Evolutionary conservation across 2,329 filamentous ascomycete species (phyloP), one percentile per base, ranked within the genome.

Genomic region (Fusarium longipes): DNA sequence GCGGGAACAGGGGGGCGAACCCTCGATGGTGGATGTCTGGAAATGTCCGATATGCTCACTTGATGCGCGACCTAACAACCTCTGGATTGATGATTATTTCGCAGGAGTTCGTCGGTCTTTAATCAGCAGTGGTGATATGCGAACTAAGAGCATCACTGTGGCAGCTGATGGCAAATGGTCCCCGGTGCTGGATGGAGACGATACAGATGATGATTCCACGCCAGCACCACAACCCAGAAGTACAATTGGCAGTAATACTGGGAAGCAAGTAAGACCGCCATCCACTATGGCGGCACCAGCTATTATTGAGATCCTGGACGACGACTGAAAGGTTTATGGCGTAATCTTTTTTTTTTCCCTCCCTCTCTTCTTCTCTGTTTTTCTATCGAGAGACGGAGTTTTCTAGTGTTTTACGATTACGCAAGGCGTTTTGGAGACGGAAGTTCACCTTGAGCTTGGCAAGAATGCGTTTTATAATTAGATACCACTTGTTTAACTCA

Each of bases 11-110:
- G 70, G 65, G 9, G 57, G 44, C 11, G 84, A 89, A 68, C 87
- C 86, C 10, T 83, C 83, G 2, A 79, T 85, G 54, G 82, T 86
- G 1, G 92, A 96, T 72, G 86, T 87, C 51, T 97, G 94, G 93
- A 90, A 86, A 65, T 99, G 96, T 72, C 96, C 96, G 0, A 87
- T 97, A 29, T 98, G 95, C 77, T 83, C 83, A 25, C 81, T 80
- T 30, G 94, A 97, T 76, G 93, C 91, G 12, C 86, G 94, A 15
- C 96, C 95, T 0, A 81, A 83, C 24, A 86, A 82, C 62, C 84
- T 98, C 2, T 77, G 88, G 3, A 81, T 95, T 8, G 94, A 98
- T 73, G 86, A 86, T 3, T 97, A 93, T 74, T 81, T 97, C 42
- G 74, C 83, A 14, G 78, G 85, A 0, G 87, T 97, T 1, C 84